Conservation (phyloP, 345 rosid genomes). For the Salix brachista region DNA sequence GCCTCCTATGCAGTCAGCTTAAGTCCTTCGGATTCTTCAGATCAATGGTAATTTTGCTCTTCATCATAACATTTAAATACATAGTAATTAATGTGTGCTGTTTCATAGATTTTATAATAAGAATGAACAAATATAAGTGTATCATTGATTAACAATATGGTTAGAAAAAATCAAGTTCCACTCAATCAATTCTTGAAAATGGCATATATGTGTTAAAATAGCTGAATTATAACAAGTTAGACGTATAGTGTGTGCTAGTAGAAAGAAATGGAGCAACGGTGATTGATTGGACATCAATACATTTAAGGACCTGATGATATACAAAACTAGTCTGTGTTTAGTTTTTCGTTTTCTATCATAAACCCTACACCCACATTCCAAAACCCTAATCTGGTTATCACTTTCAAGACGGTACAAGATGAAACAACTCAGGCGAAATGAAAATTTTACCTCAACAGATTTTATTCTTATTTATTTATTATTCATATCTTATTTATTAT, state of each 20-base stretch:
- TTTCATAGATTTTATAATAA: neutral
- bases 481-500: slow-evolving; percentile 15
- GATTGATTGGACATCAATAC: neutral
- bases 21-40: slow-evolving; percentile 22
- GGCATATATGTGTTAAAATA: neutral
- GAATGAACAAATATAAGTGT: neutral
- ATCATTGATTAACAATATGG: neutral
- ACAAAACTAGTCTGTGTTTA: neutral
- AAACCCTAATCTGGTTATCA: slow-evolving; percentile 36
- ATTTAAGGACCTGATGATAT: neutral
- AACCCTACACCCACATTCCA: slow-evolving; percentile 34
- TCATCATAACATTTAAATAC: neutral
- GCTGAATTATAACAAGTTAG: neutral
- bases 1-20: slow-evolving; percentile 22
- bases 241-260: neutral
- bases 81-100: neutral
- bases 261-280: neutral
- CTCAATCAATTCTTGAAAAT: neutral
- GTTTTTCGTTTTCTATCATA: neutral
- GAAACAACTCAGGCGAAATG: neutral
- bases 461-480: slow-evolving; percentile 16
- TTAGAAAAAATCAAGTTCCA: neutral
- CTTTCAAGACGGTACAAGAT: neutral
- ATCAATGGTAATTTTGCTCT: slow-evolving; percentile 26
- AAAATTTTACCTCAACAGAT: neutral